A percentile compares a stretch with the other conserved stretches of the same genome.
Conservation (phyloP, 768 basidiomycete species). For the Lactarius psammicola region DNA sequence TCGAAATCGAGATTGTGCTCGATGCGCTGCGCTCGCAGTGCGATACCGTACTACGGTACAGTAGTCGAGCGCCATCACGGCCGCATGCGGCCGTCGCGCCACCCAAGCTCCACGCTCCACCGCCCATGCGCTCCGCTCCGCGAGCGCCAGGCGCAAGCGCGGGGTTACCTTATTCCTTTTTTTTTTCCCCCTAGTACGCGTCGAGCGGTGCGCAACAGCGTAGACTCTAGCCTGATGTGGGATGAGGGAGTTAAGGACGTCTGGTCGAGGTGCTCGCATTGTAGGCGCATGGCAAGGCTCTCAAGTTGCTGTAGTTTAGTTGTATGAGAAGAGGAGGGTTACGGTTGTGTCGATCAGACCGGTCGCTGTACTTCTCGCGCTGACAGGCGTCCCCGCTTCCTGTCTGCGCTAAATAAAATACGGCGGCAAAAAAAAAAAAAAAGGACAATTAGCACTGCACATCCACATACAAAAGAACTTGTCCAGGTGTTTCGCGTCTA, state of each 20-base stretch:
- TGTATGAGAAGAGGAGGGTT: background rate
- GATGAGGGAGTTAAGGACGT: background rate
- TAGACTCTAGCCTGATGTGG: no score
- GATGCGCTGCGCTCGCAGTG: background rate
- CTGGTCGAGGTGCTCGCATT: background rate
- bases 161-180: background rate
- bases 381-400: background rate
- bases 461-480: no score
- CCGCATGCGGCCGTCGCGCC: background rate
- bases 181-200: background rate
- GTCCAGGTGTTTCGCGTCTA: no score
- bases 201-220: background rate
- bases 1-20: background rate
- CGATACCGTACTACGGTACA: background rate
- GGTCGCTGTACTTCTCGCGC: background rate
- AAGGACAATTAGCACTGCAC: background rate
- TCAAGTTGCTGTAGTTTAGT: no score
- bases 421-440: background rate
- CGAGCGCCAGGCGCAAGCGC: background rate
- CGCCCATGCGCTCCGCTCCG: background rate
- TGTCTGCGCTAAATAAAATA: background rate
- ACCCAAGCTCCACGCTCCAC: constrained; percentile 1
- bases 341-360: background rate
- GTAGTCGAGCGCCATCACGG: background rate
- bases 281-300: no score